phyloP scores from a whole-genome alignment of 2,329 filamentous ascomycete species.

The Emmonsia crescens region DNA sequence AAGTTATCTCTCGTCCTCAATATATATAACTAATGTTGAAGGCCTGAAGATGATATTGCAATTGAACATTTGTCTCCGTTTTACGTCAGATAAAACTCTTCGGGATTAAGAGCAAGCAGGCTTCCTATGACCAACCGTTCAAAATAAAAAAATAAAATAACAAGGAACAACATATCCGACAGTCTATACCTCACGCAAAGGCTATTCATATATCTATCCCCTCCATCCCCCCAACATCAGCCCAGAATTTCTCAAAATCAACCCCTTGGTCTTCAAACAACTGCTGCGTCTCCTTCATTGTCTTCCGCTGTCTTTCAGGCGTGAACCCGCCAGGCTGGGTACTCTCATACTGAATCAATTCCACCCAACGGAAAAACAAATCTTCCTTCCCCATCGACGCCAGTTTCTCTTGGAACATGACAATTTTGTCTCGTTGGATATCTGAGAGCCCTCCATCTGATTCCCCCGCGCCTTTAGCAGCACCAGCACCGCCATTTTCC shows the following conservation, averaged over 20 bases:
- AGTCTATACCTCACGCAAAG: background rate
- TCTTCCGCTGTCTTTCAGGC: conserved; percentile 57
- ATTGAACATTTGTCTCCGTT: background rate
- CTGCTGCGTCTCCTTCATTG: conserved; percentile 62
- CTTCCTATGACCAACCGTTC: background rate
- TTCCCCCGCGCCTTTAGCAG: background rate
- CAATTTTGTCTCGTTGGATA: conserved; percentile 52
- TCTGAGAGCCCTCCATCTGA: conserved; percentile 38
- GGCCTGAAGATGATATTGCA: background rate
- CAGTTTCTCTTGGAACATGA: conserved; percentile 68
- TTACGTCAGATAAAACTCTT: background rate
- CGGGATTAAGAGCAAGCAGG: background rate
- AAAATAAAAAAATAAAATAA: background rate
- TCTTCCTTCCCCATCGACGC: conserved; percentile 70
- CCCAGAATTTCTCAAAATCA: conserved; percentile 74
- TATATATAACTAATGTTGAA: background rate
- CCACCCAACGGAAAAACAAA: conserved; percentile 85
- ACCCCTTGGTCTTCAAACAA: conserved; percentile 65
- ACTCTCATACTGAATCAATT: conserved; percentile 81
- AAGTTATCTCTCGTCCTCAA: background rate
- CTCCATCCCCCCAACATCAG: conserved; percentile 53
- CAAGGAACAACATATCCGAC: background rate
- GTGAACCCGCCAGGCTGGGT: conserved; percentile 69
- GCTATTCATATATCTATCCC: conserved; percentile 40
- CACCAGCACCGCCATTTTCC: conserved; percentile 27